Percentiles rank a stretch among this genome's conserved stretches.
Conservation (phyloP, 2,329 filamentous ascomycete species). For the Aspergillus fumigatus region DNA sequence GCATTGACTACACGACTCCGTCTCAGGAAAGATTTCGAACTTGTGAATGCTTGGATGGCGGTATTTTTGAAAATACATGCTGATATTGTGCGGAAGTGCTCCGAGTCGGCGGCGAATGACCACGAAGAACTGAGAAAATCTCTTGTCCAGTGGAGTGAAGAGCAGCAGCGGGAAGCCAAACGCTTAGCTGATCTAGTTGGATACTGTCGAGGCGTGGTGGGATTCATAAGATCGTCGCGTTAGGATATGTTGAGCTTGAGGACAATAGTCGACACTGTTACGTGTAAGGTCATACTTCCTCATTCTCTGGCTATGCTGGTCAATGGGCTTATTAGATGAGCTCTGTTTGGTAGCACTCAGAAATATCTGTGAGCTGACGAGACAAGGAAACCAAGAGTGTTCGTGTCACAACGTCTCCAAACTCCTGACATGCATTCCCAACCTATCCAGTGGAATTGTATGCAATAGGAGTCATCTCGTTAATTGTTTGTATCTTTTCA, state of each 20-base stretch:
- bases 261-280: neutral
- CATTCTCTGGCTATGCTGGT: neutral
- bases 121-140: slow-evolving; percentile 50
- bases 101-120: slow-evolving; percentile 44
- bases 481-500: slow-evolving; percentile 2
- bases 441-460: neutral
- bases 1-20: slow-evolving; percentile 69
- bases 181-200: slow-evolving; percentile 73
- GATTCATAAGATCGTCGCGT: slow-evolving; percentile 64
- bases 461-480: neutral
- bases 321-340: neutral
- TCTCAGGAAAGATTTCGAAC: slow-evolving; percentile 77
- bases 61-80: slow-evolving; percentile 81
- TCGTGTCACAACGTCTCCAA: neutral
- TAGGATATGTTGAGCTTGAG: slow-evolving; percentile 13
- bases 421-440: neutral
- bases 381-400: neutral
- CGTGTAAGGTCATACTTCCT: neutral
- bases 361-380: neutral
- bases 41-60: slow-evolving; percentile 95
- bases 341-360: neutral
- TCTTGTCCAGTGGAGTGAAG: slow-evolving; percentile 64
- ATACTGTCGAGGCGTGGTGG: slow-evolving; percentile 81
- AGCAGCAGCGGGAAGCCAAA: slow-evolving; percentile 66
- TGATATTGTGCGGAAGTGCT: slow-evolving; percentile 49